Evolutionary conservation across 1,284 basidiomycete species (phyloP).

Genomic region (Sanghuangporus weigelae): DNA sequence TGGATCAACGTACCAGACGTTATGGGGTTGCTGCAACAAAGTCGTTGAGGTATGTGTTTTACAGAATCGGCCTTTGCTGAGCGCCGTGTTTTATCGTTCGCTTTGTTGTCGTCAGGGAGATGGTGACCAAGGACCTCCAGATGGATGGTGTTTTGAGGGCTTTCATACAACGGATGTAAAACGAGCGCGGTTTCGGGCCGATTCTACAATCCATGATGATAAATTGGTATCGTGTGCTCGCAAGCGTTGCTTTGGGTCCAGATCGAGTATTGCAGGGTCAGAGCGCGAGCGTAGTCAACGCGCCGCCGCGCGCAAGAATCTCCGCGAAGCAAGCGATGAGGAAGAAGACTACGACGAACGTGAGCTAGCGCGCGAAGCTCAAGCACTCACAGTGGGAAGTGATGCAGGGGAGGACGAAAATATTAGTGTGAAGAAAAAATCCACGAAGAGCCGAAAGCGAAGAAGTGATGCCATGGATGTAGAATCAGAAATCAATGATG

Average conservation of each 20-base stretch:
- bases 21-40: slow-evolving; percentile 67
- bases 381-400: slow-evolving; percentile 5
- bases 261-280: not conserved
- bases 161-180: slow-evolving; percentile 68
- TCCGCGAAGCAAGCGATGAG: slow-evolving; percentile 13
- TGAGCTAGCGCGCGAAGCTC: slow-evolving; percentile 15
- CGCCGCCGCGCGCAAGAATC: slow-evolving; percentile 14
- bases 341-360: slow-evolving; percentile 15
- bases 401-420: slow-evolving; percentile 1
- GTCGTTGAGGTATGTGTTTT: slow-evolving; percentile 39
- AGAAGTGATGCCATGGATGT: slow-evolving; percentile 5
- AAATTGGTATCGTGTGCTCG: slow-evolving; percentile 56
- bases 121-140: slow-evolving; percentile 73
- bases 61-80: not conserved
- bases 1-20: slow-evolving; percentile 41
- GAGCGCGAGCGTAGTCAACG: slow-evolving; percentile 7
- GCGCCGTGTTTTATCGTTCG: not conserved
- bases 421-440: not conserved
- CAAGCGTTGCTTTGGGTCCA: slow-evolving; percentile 14
- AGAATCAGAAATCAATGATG: not conserved
- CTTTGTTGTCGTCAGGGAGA: slow-evolving; percentile 36
- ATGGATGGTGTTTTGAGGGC: slow-evolving; percentile 81
- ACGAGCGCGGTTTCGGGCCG: slow-evolving; percentile 71
- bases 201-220: slow-evolving; percentile 62
- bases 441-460: slow-evolving; percentile 1